Evolutionary conservation across 352 stramenopile species (phyloP), one percentile per base, ranked within the genome.

Genomic region (Phytophthora boehmeriae): DNA sequence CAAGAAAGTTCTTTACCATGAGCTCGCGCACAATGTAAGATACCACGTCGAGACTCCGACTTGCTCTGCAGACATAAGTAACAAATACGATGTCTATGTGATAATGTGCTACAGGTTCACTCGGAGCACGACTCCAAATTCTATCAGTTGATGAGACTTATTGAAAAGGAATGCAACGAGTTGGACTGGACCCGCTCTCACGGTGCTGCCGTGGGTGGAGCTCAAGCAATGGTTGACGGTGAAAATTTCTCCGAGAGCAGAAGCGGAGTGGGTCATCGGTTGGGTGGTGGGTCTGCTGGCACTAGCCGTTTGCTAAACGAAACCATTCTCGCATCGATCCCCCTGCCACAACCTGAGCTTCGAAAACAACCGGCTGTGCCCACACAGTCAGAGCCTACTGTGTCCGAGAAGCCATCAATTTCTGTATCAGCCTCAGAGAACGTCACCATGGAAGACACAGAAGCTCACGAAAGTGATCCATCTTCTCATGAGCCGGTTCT

Each of bases 1-100:
- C 70, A 92, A 93, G 60, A 97, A 98, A 67, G 93, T 97, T 14
- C 68, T 98, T 1, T 98, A 88, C 48, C 95, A 98, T 73, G 95
- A 98, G 63, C 82, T 98, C 27, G 82, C 92, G 4, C 95, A 98
- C 71, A 98, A 98, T 61, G 92, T 97, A 75, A 65, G 74, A 23
- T 17, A 20, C 3, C 11, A 8, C 20, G n/a, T 48, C 17, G 17
- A 30, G 25, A 8, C 32, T 16, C 39, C 19, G 13, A 27, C 9
- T 25, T 25, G 19, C 39, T 27, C 25, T 25, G 1, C 27, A 45
- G 13, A 45, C 3, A 43, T n/a, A 11, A 38, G 11, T 48, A 30
- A 30, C 6, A 20, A 20, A 16, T 17, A 16, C 39, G 27, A 30
- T 45, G 39, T 20, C 39, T 45, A 6, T 30, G 6, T 20, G 16